These are phyloP conservation scores for Hypoxylon lenormandii DNA, from an alignment of 495 filamentous ascomycete species.

Conservation along the genomic window DNA sequence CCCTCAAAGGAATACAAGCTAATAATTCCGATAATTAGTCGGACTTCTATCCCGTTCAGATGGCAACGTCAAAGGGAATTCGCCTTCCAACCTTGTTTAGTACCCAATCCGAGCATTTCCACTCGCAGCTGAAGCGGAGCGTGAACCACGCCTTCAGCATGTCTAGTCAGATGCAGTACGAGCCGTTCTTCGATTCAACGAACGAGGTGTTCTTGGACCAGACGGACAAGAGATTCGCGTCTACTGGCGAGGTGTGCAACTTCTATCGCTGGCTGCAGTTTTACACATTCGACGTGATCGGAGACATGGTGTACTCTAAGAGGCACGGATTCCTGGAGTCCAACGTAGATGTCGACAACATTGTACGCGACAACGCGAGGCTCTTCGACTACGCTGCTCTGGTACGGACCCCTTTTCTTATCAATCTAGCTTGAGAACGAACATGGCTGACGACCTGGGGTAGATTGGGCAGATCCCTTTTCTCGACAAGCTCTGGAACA, in stretches of 20 bases:
- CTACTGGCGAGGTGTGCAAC: conserved; percentile 53
- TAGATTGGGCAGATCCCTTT: conserved; percentile 45
- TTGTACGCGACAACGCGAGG: conserved; percentile 59
- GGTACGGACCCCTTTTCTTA: conserved; percentile 63
- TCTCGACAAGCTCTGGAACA: conserved; percentile 52
- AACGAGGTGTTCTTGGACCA: conserved; percentile 64
- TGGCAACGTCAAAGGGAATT: conserved; percentile 43
- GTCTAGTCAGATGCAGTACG: conserved; percentile 66
- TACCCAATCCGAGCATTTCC: conserved; percentile 46
- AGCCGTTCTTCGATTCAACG: conserved; percentile 66
- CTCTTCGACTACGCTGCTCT: conserved; percentile 59
- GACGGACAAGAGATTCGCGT: conserved; percentile 48
- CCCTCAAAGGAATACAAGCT: background rate
- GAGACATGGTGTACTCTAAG: conserved; percentile 66
- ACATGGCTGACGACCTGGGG: background rate
- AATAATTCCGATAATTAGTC: conserved; percentile 13
- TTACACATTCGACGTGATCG: conserved; percentile 72
- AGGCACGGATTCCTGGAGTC: conserved; percentile 66
- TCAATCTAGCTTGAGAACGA: conserved; percentile 46
- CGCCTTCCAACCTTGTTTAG: conserved; percentile 49
- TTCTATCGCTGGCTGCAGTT: conserved; percentile 68
- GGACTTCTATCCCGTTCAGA: conserved; percentile 49
- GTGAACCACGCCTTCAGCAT: conserved; percentile 65
- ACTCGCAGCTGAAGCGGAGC: conserved; percentile 47
- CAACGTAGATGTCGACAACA: conserved; percentile 63